A percentile compares a stretch with the other conserved stretches of the same genome.
Conservation (phyloP, 2,329 filamentous ascomycete species). For the Podosphaera fusca region DNA sequence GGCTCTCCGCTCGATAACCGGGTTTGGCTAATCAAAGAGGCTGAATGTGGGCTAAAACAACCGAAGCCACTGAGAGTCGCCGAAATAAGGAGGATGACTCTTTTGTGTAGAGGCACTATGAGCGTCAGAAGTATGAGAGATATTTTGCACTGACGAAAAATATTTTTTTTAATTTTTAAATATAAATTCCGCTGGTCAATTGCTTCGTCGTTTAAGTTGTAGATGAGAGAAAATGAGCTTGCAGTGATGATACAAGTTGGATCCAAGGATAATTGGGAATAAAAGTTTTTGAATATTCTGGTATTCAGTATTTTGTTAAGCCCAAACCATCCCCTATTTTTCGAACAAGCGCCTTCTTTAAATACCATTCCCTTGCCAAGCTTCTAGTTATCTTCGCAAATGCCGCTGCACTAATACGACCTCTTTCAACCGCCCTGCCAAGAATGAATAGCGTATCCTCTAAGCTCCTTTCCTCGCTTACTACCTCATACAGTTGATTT, state of each 20-base stretch:
- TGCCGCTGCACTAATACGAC: constrained; percentile 44
- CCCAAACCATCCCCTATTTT: constrained; percentile 64
- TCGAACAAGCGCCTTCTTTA: constrained; percentile 58
- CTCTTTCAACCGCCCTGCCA: constrained; percentile 49
- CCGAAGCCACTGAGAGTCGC: constrained; percentile 12
- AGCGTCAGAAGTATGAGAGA: not conserved
- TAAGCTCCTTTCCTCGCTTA: constrained; percentile 70
- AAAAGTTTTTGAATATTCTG: not conserved
- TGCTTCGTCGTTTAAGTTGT: too few species aligned
- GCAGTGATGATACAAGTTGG: too few species aligned
- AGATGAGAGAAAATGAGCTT: too few species aligned
- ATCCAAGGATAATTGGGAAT: too few species aligned
- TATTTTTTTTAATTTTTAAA: not conserved
- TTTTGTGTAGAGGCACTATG: constrained; percentile 11
- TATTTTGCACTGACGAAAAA: not conserved
- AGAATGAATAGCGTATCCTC: constrained; percentile 72
- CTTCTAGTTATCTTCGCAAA: constrained; percentile 59
- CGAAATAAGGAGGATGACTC: constrained; percentile 14
- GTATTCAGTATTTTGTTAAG: constrained; percentile 18
- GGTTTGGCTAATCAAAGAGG: constrained; percentile 13
- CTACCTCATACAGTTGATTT: constrained; percentile 73
- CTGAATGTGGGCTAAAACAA: constrained; percentile 11
- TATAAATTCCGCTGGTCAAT: too few species aligned
- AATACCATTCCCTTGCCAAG: constrained; percentile 56
- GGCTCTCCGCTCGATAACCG: constrained; percentile 1